Evolutionary conservation across 192 early-diverging fungal genomes (phyloP).

Genomic region (Backusella tarrabulga): DNA sequence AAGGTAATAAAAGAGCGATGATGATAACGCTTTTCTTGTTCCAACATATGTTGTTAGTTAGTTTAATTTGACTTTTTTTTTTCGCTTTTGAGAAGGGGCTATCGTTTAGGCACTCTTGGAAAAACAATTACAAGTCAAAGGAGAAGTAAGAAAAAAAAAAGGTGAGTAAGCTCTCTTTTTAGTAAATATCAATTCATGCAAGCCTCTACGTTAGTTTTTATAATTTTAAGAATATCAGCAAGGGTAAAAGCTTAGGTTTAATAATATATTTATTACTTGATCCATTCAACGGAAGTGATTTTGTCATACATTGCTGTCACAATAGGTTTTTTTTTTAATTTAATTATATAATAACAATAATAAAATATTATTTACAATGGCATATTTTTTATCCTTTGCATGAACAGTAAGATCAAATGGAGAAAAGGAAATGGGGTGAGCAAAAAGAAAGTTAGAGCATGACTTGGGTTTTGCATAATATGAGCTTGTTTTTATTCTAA

Average conservation of each 20-base stretch:
- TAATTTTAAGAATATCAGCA: background rate
- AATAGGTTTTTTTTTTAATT: background rate
- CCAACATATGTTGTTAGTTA: background rate
- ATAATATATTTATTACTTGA: background rate
- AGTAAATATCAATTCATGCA: background rate
- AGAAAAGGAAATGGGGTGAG: background rate
- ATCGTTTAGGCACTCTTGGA: background rate
- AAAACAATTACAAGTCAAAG: background rate
- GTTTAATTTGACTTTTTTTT: background rate
- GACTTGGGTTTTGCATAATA: constrained; percentile 1
- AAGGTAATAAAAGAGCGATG: background rate
- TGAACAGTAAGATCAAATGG: background rate
- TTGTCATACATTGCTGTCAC: constrained; percentile 3
- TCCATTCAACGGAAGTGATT: background rate
- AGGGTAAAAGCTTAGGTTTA: background rate
- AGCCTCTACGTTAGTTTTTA: background rate
- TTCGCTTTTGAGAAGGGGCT: background rate
- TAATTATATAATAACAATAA: background rate
- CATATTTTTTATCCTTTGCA: background rate
- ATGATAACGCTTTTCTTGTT: background rate
- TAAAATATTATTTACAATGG: background rate
- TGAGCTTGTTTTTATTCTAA: background rate
- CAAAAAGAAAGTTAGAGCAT: background rate
- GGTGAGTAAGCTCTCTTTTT: background rate
- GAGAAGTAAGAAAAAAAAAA: background rate